A percentile compares a stretch with the other conserved stretches of the same genome.
phyloP scores from a whole-genome alignment of 1,284 basidiomycete genomes.

The Xerocomus minutiporus region DNA sequence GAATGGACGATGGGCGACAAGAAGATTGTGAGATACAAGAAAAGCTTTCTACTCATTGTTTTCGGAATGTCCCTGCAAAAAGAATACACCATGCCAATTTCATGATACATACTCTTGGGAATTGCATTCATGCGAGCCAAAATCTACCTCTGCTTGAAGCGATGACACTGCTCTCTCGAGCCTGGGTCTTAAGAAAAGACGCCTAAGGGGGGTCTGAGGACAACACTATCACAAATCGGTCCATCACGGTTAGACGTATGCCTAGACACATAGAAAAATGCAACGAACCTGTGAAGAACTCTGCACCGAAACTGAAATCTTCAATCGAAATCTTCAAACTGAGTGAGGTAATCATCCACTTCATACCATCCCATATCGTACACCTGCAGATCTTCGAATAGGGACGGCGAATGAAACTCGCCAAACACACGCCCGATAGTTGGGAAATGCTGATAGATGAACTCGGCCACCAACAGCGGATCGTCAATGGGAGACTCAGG shows the following conservation, averaged over 20 bases:
- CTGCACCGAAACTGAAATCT: not conserved
- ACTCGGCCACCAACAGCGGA: not conserved
- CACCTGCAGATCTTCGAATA: not conserved
- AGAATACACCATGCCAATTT: not conserved
- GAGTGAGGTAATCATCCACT: not conserved
- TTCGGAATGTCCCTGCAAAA: not conserved
- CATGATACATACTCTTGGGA: not conserved
- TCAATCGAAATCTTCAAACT: too few relatives aligned
- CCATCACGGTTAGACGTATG: too few relatives aligned
- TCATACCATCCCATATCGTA: not conserved
- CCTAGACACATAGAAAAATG: not conserved
- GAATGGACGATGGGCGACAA: too few relatives aligned
- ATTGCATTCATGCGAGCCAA: not conserved
- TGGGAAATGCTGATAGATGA: not conserved
- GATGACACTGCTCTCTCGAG: too few relatives aligned
- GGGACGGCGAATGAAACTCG: not conserved
- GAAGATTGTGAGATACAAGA: not conserved
- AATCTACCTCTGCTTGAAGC: too few relatives aligned
- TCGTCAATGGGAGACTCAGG: not conserved
- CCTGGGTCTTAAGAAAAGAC: too few relatives aligned
- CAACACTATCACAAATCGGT: not conserved
- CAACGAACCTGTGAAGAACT: too few relatives aligned
- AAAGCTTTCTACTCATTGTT: not conserved
- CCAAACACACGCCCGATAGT: not conserved
- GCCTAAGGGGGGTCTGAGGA: not conserved